A percentile compares a stretch with the other conserved stretches of the same genome.
Conservation (phyloP, 139 green algal genomes). For the Tetradesmus obliquus region DNA sequence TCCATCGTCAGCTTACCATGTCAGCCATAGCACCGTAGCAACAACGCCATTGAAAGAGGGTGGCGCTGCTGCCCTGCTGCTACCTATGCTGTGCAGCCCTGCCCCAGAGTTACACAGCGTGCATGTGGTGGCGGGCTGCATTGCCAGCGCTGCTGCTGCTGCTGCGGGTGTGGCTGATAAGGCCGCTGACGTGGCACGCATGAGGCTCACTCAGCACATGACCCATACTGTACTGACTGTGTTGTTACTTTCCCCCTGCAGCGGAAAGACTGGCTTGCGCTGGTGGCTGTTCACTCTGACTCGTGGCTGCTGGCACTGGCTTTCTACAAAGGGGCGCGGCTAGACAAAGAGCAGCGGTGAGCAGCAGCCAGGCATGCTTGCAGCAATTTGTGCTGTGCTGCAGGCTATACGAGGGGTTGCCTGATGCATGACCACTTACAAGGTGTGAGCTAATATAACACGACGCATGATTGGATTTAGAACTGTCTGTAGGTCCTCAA, state of each 20-base stretch:
- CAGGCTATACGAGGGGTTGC: background rate
- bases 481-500: too few species aligned
- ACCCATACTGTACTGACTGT: background rate
- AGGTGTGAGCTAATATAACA: too few species aligned
- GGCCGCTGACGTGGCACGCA: too few species aligned
- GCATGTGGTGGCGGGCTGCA: background rate
- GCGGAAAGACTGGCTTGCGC: constrained; percentile 90
- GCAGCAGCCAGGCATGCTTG: background rate
- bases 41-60: background rate
- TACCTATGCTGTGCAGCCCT: background rate
- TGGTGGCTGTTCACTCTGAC: constrained; percentile 98
- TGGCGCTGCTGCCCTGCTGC: background rate
- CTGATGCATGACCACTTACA: background rate
- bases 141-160: background rate
- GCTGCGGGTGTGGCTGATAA: background rate
- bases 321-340: constrained; percentile 95
- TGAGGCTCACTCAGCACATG: too few species aligned
- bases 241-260: constrained; percentile 63
- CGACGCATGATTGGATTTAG: too few species aligned
- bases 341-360: constrained; percentile 74
- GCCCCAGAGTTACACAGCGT: background rate
- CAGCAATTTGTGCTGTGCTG: background rate
- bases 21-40: too few species aligned
- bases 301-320: constrained; percentile 95
- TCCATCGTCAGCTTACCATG: background rate